Conservation (phyloP, 2,329 filamentous ascomycete genomes). For the Periglandula ipomoeae region DNA sequence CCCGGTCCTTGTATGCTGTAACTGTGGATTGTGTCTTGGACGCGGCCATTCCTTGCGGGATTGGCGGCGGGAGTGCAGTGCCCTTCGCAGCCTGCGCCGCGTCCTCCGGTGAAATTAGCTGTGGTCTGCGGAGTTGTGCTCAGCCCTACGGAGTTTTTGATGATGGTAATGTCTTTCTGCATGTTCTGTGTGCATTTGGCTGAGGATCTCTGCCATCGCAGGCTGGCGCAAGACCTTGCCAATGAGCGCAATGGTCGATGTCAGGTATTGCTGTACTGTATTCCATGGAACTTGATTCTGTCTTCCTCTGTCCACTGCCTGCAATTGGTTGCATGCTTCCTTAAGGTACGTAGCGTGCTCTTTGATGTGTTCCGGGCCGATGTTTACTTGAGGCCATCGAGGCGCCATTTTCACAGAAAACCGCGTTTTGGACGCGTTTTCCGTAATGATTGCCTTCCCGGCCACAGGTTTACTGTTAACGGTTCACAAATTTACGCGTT, state of each 20-base stretch:
- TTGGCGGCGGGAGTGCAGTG: slow-evolving; percentile 8
- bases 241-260: slow-evolving; percentile 12
- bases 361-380: background rate
- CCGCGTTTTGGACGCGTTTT: slow-evolving; percentile 2
- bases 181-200: slow-evolving; percentile 15
- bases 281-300: background rate
- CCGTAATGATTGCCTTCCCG: too few relatives aligned
- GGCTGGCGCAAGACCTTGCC: slow-evolving; percentile 12
- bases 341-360: background rate
- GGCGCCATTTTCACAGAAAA: background rate
- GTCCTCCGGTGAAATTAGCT: slow-evolving; percentile 12
- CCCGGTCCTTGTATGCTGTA: slow-evolving; percentile 14
- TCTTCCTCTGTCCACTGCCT: background rate
- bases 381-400: background rate
- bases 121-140: slow-evolving; percentile 9
- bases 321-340: background rate
- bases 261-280: slow-evolving; percentile 3
- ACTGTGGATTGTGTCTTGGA: slow-evolving; percentile 12
- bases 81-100: slow-evolving; percentile 10
- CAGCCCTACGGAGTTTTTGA: slow-evolving; percentile 14
- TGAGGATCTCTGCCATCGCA: slow-evolving; percentile 13
- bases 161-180: slow-evolving; percentile 13
- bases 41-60: background rate
- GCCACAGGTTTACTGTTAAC: too few relatives aligned
- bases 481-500: too few relatives aligned